Base-by-base conservation (phyloP, 345 rosid species). In the Garcia nutans region DNA sequence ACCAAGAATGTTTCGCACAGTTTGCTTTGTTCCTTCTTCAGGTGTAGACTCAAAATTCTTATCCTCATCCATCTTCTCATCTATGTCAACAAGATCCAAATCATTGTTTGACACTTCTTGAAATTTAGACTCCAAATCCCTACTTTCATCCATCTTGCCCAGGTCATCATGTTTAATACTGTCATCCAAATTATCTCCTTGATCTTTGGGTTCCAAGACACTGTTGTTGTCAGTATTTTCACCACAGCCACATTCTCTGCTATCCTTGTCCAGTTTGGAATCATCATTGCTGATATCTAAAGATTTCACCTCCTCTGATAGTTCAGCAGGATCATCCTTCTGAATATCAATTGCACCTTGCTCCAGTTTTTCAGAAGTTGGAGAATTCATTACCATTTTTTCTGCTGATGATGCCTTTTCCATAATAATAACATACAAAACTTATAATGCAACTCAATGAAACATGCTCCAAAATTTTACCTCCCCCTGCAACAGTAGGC, bases 241-340 rank as follows among this genome's bases (percentile, higher is more conserved):
- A 69, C 47, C 56, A 11, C 26, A n/a, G 12, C 12, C 77, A 74
- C 71, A 70, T 73, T 49, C 68, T 31, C 49, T 74, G 42, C 63
- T 56, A 75, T 76, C 79, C 68, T 76, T 68, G 31, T 78, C 78
- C 41, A 58, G 19, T 74, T 80, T 49, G 69, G 79, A 71, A 7
- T 56, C 66, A 74, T 74, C 75, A 56, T 68, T 64, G 10, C 68
- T 75, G 60, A 76, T 78, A 64, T 78, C 78, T 45, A 74, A 44
- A 74, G 81, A 56, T 45, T 74, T 76, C n/a, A 75, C 66, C 74
- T 82, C 81, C 76, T 84, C 70, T n/a, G 65, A 28, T 1, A 76
- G 58, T 68, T 70, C 80, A 2, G 8, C 78, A 54, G 28, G 68
- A 68, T 77, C 83, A 41, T 80, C 68, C 74, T 74, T 77, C 15